Evolutionary conservation across 2,329 filamentous ascomycete species (phyloP).

Genomic region (Magnaporthiopsis poae): DNA sequence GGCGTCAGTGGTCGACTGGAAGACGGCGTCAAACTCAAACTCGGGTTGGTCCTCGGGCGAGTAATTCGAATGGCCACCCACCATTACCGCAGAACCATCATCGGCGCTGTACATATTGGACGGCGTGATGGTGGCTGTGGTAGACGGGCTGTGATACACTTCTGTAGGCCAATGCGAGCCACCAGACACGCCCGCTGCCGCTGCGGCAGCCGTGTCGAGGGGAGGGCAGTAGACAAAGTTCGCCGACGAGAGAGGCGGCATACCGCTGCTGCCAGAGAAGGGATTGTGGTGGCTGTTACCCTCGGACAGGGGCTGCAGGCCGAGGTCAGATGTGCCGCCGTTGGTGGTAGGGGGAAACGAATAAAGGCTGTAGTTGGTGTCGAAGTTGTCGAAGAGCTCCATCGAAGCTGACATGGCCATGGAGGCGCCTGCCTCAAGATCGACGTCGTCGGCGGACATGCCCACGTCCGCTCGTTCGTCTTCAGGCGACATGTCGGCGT

Average conservation of each 20-base stretch:
- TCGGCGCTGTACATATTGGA: constrained; percentile 10
- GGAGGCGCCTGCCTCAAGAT: not conserved
- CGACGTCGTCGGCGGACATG: not conserved
- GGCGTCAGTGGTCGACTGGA: not conserved
- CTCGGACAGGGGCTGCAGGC: not conserved
- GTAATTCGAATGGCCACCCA: not conserved
- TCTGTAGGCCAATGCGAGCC: constrained; percentile 8
- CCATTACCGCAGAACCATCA: not conserved
- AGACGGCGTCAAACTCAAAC: constrained; percentile 9
- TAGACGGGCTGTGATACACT: constrained; percentile 16
- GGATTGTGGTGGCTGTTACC: not conserved
- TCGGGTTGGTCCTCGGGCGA: constrained; percentile 14
- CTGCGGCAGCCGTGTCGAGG: constrained; percentile 10
- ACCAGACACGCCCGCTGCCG: constrained; percentile 4
- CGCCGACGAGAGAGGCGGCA: constrained; percentile 19
- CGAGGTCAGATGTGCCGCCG: not conserved
- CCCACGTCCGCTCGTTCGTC: not conserved
- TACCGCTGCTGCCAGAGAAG: constrained; percentile 7
- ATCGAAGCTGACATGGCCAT: not conserved
- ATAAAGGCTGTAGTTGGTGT: not conserved
- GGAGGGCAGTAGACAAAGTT: constrained; percentile 12
- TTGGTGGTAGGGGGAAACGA: not conserved
- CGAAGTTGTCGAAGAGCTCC: not conserved
- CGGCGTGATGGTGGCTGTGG: constrained; percentile 18
- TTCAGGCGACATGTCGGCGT: not conserved